Conservation (phyloP, 306 rosid species). For the Lathyrus aphaca region DNA sequence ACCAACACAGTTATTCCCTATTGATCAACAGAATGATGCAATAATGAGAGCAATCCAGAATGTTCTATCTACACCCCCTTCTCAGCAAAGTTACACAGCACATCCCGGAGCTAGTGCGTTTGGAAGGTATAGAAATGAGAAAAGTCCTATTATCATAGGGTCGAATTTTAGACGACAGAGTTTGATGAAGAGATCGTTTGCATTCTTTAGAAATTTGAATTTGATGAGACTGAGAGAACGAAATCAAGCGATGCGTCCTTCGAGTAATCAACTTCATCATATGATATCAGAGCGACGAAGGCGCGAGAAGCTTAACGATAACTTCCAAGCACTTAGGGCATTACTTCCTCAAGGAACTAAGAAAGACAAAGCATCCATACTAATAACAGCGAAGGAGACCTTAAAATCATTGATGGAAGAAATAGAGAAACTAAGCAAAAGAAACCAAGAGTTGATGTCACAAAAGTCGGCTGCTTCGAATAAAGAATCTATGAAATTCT, state of each 20-base stretch:
- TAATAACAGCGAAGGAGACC: constrained; percentile 67
- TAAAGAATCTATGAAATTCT: constrained; percentile 34
- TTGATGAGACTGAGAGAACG: constrained; percentile 50
- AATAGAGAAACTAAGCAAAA: constrained; percentile 56
- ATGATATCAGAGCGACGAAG: constrained; percentile 79
- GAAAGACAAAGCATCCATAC: constrained; percentile 89
- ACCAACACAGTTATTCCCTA: constrained; percentile 49
- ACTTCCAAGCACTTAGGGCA: constrained; percentile 71
- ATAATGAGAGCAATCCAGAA: constrained; percentile 65
- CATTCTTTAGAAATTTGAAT: constrained; percentile 57
- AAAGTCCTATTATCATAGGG: constrained; percentile 33
- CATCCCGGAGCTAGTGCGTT: constrained; percentile 60
- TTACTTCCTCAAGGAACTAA: constrained; percentile 83
- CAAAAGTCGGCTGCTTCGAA: constrained; percentile 12
- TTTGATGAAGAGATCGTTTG: constrained; percentile 62
- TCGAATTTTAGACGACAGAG: constrained; percentile 44
- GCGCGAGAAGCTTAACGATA: constrained; percentile 83
- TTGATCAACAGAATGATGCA: constrained; percentile 41
- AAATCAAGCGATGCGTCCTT: constrained; percentile 51
- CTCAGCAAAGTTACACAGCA: constrained; percentile 31
- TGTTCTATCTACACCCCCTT: constrained; percentile 51
- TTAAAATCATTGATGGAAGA: constrained; percentile 57
- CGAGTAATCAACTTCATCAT: constrained; percentile 68
- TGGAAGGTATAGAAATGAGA: constrained; percentile 43
- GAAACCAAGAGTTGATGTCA: constrained; percentile 56